A percentile compares a stretch with the other conserved stretches of the same genome.
Conservation (phyloP, 2,329 filamentous ascomycete species). For the Talaromyces marneffei region DNA sequence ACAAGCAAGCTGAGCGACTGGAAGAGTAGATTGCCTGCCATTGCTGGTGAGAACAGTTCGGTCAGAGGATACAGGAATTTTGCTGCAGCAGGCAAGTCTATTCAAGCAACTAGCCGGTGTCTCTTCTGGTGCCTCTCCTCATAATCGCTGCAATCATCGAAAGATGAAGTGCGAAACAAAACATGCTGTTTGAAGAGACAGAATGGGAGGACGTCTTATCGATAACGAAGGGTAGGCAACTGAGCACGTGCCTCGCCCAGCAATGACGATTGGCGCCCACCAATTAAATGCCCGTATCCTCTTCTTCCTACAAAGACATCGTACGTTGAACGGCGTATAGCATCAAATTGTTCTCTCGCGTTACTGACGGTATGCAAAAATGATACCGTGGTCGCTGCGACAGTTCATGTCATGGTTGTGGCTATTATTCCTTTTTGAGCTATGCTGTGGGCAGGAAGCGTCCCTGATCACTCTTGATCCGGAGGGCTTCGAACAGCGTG, state of each 20-base stretch:
- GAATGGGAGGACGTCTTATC: background rate
- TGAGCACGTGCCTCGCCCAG: background rate
- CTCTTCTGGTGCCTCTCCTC: background rate
- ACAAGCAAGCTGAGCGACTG: conserved; percentile 2
- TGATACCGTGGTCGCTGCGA: background rate
- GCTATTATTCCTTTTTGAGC: background rate
- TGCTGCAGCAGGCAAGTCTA: background rate
- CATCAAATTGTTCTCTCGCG: background rate
- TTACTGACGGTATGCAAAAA: background rate
- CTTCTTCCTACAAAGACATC: background rate
- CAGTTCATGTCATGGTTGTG: background rate
- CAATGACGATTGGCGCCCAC: conserved; percentile 1
- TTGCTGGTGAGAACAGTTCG: background rate
- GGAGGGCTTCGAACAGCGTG: background rate
- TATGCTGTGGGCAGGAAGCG: background rate
- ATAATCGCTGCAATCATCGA: background rate
- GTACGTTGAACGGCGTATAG: background rate
- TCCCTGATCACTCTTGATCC: background rate
- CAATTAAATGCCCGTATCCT: background rate
- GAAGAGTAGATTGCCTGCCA: conserved; percentile 1
- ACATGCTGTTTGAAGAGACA: background rate
- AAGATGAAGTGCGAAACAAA: background rate
- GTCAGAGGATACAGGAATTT: background rate
- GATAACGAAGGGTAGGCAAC: background rate
- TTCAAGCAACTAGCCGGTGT: background rate